Conservation (phyloP, 75 land plant species). For the Ceratopteris richardii region DNA sequence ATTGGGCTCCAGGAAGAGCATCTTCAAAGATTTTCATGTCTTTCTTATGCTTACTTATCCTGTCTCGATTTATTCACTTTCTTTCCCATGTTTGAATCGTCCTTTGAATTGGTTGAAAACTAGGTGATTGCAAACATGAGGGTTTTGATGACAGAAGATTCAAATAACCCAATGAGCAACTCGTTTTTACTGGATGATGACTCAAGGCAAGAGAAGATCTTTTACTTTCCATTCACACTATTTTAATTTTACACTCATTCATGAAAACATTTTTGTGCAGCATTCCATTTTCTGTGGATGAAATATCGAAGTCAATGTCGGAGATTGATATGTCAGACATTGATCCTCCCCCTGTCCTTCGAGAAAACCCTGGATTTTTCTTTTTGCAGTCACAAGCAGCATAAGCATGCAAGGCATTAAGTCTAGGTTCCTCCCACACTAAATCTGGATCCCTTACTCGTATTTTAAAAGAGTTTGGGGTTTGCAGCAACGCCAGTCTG, state of each 20-base stretch:
- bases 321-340: slow-evolving; percentile 28
- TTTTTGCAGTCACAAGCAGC: slow-evolving; percentile 41
- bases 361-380: slow-evolving; percentile 36
- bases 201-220: slow-evolving; percentile 44
- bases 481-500: too few species aligned
- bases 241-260: too few species aligned
- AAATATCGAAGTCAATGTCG: slow-evolving; percentile 30
- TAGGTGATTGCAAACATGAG: slow-evolving; percentile 74
- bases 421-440: too few species aligned
- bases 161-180: slow-evolving; percentile 53
- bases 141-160: slow-evolving; percentile 83
- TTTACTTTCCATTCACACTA: too few species aligned
- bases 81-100: too few species aligned
- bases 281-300: slow-evolving; percentile 46
- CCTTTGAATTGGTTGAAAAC: too few species aligned
- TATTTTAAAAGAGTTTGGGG: too few species aligned
- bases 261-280: slow-evolving; percentile 22
- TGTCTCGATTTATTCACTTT: too few species aligned
- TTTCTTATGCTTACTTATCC: too few species aligned
- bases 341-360: slow-evolving; percentile 30
- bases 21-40: too few species aligned
- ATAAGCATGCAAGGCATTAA: slow-evolving; percentile 8
- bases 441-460: neutral
- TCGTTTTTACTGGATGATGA: slow-evolving; percentile 83
- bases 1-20: too few species aligned